Evolutionary conservation across 129 eudicot genomes (phyloP).

Genomic region (Gnaphalium uliginosum): DNA sequence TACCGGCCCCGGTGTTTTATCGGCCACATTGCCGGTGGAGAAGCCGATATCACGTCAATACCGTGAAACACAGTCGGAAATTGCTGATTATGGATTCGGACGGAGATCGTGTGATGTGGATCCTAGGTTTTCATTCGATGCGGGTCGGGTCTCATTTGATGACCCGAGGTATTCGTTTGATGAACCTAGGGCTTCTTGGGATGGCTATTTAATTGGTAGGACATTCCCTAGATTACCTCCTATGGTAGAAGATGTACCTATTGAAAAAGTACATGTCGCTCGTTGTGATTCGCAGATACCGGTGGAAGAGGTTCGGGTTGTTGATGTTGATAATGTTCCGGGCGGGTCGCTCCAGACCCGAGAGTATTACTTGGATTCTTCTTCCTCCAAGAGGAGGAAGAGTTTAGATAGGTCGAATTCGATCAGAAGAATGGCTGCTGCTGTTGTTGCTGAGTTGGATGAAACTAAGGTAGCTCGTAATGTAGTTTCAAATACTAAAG

Average conservation of each 20-base stretch:
- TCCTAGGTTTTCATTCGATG: conserved; percentile 85
- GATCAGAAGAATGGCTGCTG: conserved; percentile 71
- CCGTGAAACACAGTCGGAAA: conserved; percentile 84
- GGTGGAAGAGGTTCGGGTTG: conserved; percentile 39
- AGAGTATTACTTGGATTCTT: conserved; percentile 83
- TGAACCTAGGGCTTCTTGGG: conserved; percentile 98
- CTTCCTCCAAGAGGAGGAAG: conserved; percentile 76
- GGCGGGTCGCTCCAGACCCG: conserved; percentile 83
- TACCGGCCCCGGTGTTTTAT: conserved; percentile 36
- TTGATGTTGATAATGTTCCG: conserved; percentile 52
- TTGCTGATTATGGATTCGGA: conserved; percentile 87
- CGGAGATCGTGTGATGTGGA: conserved; percentile 88
- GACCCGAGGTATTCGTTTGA: conserved; percentile 84
- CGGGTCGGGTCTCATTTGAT: conserved; percentile 78
- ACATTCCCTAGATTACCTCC: conserved; percentile 69
- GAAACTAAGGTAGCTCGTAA: conserved; percentile 44
- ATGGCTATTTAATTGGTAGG: conserved; percentile 71
- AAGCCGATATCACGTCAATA: conserved; percentile 62
- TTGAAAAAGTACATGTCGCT: conserved; percentile 33
- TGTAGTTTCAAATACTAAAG: conserved; percentile 50
- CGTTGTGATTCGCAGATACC: conserved; percentile 71
- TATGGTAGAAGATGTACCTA: conserved; percentile 60
- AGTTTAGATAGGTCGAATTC: conserved; percentile 90
- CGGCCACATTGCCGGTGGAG: conserved; percentile 60
- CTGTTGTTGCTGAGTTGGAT: conserved; percentile 79